Evolutionary conservation across 208 protist genomes (phyloP), one percentile per base, ranked within the genome.

Genomic region (Strigomonas culicis): DNA sequence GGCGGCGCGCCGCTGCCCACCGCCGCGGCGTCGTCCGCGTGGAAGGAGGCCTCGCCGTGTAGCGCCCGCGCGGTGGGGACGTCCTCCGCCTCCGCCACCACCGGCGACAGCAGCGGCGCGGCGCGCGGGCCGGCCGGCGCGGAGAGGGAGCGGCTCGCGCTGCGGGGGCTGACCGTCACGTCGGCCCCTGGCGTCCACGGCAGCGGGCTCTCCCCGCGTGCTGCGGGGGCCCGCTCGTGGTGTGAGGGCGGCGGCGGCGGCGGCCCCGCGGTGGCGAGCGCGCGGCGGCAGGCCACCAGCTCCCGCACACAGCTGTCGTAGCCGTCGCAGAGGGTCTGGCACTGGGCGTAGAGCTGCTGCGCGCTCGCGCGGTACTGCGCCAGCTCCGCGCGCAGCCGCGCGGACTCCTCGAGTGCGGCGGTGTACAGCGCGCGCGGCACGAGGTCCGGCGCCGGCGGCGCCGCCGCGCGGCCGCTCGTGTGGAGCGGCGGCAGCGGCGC

Each of bases 221-320:
- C 43, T 49, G 43, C 43, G 43, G 3, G 17, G 43, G 43, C 43
- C n/a, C 17, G 43, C 19, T 21, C 17, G 36, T 13, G 13, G 8
- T 41, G 6, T 6, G 36, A 13, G 36, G 36, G 36, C 13, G 36
- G 36, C 36, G 36, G 13, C 8, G 36, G 8, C 36, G 8, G 36
- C 36, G 36, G 36, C 36, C 36, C 8, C 36, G 36, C 6, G 36
- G 36, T 17, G 36, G 36, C 36, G 36, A 32, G 82, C 75, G 17
- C 63, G 43, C 17, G 58, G 72, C 64, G 70, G 41, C 68, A 66
- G 25, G 34, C 49, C 13, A 46, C 53, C 17, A 92, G 69, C 59
- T 80, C 79, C 32, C 76, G 72, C 25, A 89, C 86, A 59, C 80
- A 80, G 21, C 68, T 75, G 61, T 84, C 72, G 70, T 87, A 92